These are phyloP conservation scores for Ophiostoma sp. DNA, from an alignment of 2,329 filamentous ascomycete genomes.

Conservation along the genomic window DNA sequence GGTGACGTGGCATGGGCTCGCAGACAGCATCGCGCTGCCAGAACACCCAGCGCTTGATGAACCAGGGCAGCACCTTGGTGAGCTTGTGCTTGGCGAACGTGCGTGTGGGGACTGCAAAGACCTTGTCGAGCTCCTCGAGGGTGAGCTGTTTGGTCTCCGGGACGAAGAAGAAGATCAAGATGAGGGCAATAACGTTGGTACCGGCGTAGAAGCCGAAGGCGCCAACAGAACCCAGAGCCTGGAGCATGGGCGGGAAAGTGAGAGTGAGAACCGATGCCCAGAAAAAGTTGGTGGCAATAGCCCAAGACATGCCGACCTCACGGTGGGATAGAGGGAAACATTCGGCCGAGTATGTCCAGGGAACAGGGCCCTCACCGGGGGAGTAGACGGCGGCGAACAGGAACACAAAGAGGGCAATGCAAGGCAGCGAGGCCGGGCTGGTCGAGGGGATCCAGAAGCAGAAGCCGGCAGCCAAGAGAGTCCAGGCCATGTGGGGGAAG, in stretches of 20 bases:
- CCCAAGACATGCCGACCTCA: conserved; percentile 61
- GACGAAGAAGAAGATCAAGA: conserved; percentile 58
- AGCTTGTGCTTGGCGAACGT: conserved; percentile 19
- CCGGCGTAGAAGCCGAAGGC: conserved; percentile 57
- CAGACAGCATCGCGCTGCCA: background rate
- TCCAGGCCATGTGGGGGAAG: conserved; percentile 66
- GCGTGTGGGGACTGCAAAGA: conserved; percentile 60
- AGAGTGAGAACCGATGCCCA: conserved; percentile 34
- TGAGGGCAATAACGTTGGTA: conserved; percentile 57
- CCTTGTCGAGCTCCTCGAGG: conserved; percentile 60
- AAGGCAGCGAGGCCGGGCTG: conserved; percentile 40
- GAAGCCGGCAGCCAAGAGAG: conserved; percentile 45
- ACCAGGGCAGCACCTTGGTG: conserved; percentile 36
- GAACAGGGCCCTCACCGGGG: conserved; percentile 62
- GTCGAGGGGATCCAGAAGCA: conserved; percentile 22
- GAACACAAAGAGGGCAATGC: conserved; percentile 51
- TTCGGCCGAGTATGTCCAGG: conserved; percentile 68
- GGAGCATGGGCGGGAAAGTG: conserved; percentile 44
- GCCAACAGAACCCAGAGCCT: conserved; percentile 35
- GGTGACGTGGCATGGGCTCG: background rate
- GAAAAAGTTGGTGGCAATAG: conserved; percentile 26
- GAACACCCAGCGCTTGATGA: conserved; percentile 24
- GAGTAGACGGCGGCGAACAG: conserved; percentile 37
- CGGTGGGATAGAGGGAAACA: conserved; percentile 70
- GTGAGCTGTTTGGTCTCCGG: conserved; percentile 63